Conservation (phyloP, 2,329 filamentous ascomycete genomes). For the Epichloe typhina region DNA sequence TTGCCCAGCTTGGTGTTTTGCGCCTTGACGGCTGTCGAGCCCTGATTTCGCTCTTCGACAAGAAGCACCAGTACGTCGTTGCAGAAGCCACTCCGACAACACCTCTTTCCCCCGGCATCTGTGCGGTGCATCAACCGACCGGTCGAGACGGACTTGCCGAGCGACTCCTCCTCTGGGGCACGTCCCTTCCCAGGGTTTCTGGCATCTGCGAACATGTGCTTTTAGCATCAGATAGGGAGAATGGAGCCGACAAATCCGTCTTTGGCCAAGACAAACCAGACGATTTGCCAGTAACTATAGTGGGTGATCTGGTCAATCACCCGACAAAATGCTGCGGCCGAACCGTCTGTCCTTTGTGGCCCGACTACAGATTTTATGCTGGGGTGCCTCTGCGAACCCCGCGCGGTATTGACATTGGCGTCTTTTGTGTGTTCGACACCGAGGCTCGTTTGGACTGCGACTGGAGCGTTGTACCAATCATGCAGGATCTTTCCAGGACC, state of each 20-base stretch:
- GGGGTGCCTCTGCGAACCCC: constrained; percentile 27
- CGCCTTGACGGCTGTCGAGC: constrained; percentile 27
- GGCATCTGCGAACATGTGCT: constrained; percentile 18
- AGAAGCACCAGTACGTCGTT: constrained; percentile 32
- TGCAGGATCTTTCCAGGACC: constrained; percentile 17
- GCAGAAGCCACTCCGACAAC: constrained; percentile 34
- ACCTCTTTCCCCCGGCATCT: constrained; percentile 17
- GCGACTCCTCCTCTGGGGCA: constrained; percentile 17
- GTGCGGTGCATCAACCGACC: background rate
- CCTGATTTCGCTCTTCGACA: constrained; percentile 39
- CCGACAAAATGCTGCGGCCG: constrained; percentile 13
- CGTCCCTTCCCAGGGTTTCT: constrained; percentile 17
- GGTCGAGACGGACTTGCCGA: constrained; percentile 1
- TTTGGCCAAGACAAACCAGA: background rate
- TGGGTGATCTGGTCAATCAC: constrained; percentile 21
- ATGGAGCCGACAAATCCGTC: background rate
- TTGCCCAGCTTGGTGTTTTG: constrained; percentile 35
- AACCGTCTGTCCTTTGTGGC: constrained; percentile 13
- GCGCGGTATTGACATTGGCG: constrained; percentile 29
- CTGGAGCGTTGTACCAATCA: constrained; percentile 11
- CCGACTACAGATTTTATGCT: constrained; percentile 23
- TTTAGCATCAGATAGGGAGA: background rate
- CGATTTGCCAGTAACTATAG: constrained; percentile 19
- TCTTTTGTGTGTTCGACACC: constrained; percentile 20
- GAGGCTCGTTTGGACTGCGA: constrained; percentile 10